These are phyloP conservation scores for Tulasnella sp. DNA, from an alignment of 768 basidiomycete species.

Conservation along the genomic window DNA sequence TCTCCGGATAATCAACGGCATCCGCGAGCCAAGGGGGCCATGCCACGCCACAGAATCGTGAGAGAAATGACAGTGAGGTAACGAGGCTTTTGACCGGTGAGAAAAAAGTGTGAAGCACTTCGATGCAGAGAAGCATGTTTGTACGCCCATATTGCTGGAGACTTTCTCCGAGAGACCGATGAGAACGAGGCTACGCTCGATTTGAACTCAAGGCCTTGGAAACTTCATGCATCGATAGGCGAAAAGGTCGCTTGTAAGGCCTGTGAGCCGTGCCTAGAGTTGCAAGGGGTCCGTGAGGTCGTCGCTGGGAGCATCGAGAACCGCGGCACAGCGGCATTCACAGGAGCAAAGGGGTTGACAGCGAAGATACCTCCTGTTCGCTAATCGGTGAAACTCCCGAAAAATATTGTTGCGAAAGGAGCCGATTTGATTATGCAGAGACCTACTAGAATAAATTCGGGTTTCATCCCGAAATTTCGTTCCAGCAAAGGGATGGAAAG, in stretches of 20 bases:
- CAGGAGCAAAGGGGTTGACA: background rate
- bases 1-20: background rate
- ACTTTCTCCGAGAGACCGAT: conserved; percentile 4
- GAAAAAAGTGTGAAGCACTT: background rate
- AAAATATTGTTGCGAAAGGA: too few relatives aligned
- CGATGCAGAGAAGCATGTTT: background rate
- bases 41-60: background rate
- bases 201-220: background rate
- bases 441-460: too few relatives aligned
- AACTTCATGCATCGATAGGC: background rate
- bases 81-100: background rate
- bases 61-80: background rate
- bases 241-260: conserved; percentile 2
- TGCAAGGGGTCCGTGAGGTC: background rate
- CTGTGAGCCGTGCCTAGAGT: background rate
- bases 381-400: too few relatives aligned
- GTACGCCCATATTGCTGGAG: background rate
- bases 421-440: too few relatives aligned
- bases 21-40: background rate
- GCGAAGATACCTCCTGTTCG: background rate
- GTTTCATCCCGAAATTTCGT: too few relatives aligned
- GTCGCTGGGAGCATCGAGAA: background rate
- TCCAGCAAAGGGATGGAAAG: too few relatives aligned
- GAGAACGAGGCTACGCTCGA: background rate
- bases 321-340: background rate